Conservation (phyloP, 768 basidiomycete species). For the Dacryopinax spathularia region DNA sequence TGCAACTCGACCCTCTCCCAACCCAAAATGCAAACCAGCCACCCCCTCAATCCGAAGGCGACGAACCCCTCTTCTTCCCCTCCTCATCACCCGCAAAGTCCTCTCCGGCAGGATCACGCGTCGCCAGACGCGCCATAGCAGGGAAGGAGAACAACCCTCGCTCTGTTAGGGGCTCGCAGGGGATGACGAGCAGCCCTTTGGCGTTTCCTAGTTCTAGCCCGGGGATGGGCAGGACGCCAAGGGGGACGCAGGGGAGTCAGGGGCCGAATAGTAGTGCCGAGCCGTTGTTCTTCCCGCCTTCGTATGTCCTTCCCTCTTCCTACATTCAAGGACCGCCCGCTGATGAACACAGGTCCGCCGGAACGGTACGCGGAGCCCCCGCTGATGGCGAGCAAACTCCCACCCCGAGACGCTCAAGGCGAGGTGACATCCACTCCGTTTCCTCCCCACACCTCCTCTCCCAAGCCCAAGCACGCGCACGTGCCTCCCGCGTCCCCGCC, state of each 20-base stretch:
- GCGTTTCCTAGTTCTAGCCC: background rate
- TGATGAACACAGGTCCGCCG: background rate
- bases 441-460: background rate
- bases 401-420: background rate
- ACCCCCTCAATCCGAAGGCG: background rate
- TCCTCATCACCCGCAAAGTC: background rate
- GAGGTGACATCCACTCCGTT: constrained; percentile 2
- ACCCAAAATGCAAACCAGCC: no score
- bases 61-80: constrained; percentile 2
- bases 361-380: background rate
- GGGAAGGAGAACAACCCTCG: background rate
- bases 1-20: background rate
- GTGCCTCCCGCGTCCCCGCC: background rate
- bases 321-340: no score
- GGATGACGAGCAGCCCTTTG: background rate
- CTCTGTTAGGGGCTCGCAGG: no score
- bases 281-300: background rate
- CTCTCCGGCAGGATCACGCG: background rate
- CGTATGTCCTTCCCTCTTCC: background rate
- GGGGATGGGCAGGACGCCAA: background rate
- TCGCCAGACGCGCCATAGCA: background rate
- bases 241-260: background rate
- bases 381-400: background rate
- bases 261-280: background rate
- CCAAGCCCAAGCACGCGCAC: background rate